Percentiles rank a stretch among this genome's conserved stretches.
Conservation (phyloP, 1,284 basidiomycete genomes). For the Fomitiporia mediterranea region DNA sequence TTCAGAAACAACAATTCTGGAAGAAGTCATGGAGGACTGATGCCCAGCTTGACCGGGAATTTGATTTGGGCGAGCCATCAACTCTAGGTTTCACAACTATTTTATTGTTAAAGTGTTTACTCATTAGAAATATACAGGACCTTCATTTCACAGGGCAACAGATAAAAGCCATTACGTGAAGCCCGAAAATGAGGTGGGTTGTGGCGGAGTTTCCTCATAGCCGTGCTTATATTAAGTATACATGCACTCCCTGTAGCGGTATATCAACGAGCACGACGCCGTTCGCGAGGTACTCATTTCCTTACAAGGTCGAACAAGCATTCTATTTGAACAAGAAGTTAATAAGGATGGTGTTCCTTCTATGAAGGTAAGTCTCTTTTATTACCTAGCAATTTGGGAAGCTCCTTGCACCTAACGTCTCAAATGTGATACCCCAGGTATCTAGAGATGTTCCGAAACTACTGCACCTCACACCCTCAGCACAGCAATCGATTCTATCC, state of each 20-base stretch:
- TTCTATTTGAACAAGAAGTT: constrained; percentile 46
- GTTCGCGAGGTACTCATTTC: constrained; percentile 70
- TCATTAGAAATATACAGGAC: too few relatives aligned
- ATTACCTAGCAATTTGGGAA: background rate
- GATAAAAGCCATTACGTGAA: constrained; percentile 7
- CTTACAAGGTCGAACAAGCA: constrained; percentile 62
- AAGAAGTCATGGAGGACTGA: constrained; percentile 52
- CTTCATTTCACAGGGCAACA: constrained; percentile 39
- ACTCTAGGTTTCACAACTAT: too few relatives aligned
- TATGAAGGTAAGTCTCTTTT: constrained; percentile 21
- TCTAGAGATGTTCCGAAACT: constrained; percentile 52
- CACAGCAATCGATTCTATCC: constrained; percentile 58
- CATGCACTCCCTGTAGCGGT: constrained; percentile 43
- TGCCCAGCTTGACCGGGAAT: constrained; percentile 37
- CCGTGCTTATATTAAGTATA: too few relatives aligned
- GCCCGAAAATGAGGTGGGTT: constrained; percentile 22
- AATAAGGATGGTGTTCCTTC: constrained; percentile 29
- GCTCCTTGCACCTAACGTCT: background rate
- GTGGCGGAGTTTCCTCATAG: too few relatives aligned
- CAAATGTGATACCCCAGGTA: constrained; percentile 36
- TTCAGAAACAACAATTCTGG: constrained; percentile 68
- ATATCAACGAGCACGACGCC: constrained; percentile 67
- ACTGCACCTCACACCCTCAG: constrained; percentile 56
- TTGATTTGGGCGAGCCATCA: constrained; percentile 61
- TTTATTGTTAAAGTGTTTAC: too few relatives aligned